phyloP scores from a whole-genome alignment of 2,329 filamentous ascomycete species.

The Ascochyta viciae-villosae region DNA sequence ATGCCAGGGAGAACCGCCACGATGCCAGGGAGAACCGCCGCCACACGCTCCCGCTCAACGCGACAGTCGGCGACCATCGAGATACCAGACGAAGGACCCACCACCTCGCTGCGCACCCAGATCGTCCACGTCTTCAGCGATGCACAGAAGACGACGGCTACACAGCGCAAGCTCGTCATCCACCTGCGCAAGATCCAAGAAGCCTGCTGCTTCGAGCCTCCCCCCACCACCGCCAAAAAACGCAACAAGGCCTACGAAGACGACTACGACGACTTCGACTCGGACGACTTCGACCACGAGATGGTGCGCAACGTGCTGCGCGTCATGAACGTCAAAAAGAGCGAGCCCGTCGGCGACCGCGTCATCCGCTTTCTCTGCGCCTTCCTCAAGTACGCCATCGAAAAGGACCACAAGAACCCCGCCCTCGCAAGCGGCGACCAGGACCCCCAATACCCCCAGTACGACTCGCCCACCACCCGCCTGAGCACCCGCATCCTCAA shows the following conservation, averaged over 20 bases:
- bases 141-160: conserved; percentile 84
- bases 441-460: conserved; percentile 62
- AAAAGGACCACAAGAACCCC: conserved; percentile 56
- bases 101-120: conserved; percentile 74
- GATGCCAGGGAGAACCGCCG: conserved; percentile 47
- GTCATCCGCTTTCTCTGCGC: conserved; percentile 85
- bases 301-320: conserved; percentile 82
- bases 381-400: conserved; percentile 75
- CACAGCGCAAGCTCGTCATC: conserved; percentile 87
- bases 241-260: conserved; percentile 51
- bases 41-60: conserved; percentile 53
- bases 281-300: conserved; percentile 87
- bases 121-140: conserved; percentile 67
- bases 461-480: conserved; percentile 83
- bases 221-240: conserved; percentile 60
- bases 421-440: conserved; percentile 68
- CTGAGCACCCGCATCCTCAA: conserved; percentile 78
- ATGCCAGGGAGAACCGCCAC: conserved; percentile 47
- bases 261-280: conserved; percentile 70
- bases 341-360: conserved; percentile 85
- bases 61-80: conserved; percentile 52
- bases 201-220: conserved; percentile 69
- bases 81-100: conserved; percentile 74
- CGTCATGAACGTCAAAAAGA: conserved; percentile 88
- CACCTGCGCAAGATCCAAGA: conserved; percentile 91